phyloP scores from a whole-genome alignment of 2,329 filamentous ascomycete genomes.

The Colletotrichum sublineola region DNA sequence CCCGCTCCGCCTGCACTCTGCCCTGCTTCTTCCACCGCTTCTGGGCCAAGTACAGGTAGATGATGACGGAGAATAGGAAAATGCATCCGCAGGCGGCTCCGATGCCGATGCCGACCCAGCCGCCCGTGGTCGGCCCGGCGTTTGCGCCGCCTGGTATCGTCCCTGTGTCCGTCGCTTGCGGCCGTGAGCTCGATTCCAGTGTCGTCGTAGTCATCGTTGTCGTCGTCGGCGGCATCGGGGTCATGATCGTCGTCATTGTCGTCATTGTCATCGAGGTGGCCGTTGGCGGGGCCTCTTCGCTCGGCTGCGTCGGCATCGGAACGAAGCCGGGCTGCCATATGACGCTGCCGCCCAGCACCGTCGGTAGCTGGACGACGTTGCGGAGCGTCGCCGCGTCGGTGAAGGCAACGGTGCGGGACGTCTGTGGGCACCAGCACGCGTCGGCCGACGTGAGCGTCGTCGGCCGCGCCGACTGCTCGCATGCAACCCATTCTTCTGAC shows the following conservation, averaged over 20 bases:
- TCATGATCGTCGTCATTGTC: no score
- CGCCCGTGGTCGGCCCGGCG: slow-evolving; percentile 44
- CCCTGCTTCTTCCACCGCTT: slow-evolving; percentile 33
- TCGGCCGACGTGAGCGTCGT: slow-evolving; percentile 45
- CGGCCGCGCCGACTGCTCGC: slow-evolving; percentile 46
- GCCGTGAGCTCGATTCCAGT: background rate
- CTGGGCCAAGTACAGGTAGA: slow-evolving; percentile 41
- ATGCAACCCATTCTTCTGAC: slow-evolving; percentile 50
- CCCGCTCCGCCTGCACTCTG: background rate
- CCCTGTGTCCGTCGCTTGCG: background rate
- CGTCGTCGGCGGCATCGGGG: no score
- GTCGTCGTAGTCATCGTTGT: slow-evolving; percentile 2
- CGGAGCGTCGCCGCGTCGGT: slow-evolving; percentile 45
- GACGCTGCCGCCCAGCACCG: slow-evolving; percentile 46
- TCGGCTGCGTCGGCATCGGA: slow-evolving; percentile 40
- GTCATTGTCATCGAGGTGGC: slow-evolving; percentile 13
- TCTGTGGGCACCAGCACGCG: slow-evolving; percentile 49
- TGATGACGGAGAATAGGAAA: slow-evolving; percentile 44
- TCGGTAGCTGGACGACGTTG: slow-evolving; percentile 48
- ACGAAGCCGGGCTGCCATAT: slow-evolving; percentile 46
- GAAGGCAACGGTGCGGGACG: slow-evolving; percentile 47
- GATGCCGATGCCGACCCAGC: slow-evolving; percentile 47
- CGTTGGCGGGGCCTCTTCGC: slow-evolving; percentile 2
- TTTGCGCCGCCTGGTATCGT: background rate
- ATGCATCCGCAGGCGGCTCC: slow-evolving; percentile 42